A percentile compares a stretch with the other conserved stretches of the same genome.
phyloP scores from a whole-genome alignment of 139 green algal genomes.

The Chlamydomonas incerta region DNA sequence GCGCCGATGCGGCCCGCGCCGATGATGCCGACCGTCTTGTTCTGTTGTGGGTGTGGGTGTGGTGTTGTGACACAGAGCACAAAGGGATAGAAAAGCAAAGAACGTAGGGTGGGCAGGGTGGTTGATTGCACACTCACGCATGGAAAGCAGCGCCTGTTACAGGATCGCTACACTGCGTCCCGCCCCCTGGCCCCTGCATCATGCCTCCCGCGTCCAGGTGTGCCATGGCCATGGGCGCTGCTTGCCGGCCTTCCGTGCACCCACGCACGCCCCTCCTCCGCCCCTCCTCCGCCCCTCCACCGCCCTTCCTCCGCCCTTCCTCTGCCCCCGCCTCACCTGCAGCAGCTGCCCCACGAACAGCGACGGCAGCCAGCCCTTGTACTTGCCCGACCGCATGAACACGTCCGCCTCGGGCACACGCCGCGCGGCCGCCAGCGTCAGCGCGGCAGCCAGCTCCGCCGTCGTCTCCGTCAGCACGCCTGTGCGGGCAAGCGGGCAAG shows the following conservation, averaged over 20 bases:
- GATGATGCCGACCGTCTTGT: constrained; percentile 96
- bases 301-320: too few relatives aligned
- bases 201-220: too few relatives aligned
- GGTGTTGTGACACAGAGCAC: too few relatives aligned
- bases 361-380: constrained; percentile 96
- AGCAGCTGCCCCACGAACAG: constrained; percentile 93
- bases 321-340: constrained; percentile 77
- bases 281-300: too few relatives aligned
- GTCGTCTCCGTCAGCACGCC: constrained; percentile 96
- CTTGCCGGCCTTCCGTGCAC: too few relatives aligned
- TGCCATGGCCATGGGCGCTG: too few relatives aligned
- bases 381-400: constrained; percentile 97
- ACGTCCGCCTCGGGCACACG: constrained; percentile 94
- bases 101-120: background rate
- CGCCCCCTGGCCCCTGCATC: too few relatives aligned
- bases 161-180: too few relatives aligned
- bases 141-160: too few relatives aligned
- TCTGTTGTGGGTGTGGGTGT: constrained; percentile 56
- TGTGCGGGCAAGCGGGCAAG: too few relatives aligned
- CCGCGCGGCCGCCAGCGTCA: constrained; percentile 93
- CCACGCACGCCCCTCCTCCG: too few relatives aligned
- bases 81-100: background rate
- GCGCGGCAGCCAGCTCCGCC: constrained; percentile 93
- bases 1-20: constrained; percentile 94
- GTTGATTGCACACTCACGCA: too few relatives aligned